These are phyloP conservation scores for Dipteronia dyeriana DNA, from an alignment of 345 rosid species.

Conservation along the genomic window DNA sequence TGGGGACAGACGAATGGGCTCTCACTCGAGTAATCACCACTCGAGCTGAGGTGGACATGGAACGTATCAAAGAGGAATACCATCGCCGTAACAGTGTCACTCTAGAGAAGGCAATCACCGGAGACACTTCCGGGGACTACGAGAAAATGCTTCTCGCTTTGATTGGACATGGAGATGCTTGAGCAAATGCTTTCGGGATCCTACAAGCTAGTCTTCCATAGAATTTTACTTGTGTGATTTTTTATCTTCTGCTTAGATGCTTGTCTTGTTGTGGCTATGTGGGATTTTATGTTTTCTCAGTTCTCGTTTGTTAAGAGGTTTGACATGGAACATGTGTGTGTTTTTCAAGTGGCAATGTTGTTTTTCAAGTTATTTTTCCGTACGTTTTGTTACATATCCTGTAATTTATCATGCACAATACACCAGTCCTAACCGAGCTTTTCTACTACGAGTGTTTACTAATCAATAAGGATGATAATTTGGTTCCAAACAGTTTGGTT, in stretches of 20 bases:
- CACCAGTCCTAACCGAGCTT: too few species aligned
- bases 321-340: background rate
- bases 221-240: slow-evolving; percentile 10
- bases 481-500: too few species aligned
- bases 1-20: slow-evolving; percentile 88
- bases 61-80: slow-evolving; percentile 76
- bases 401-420: too few species aligned
- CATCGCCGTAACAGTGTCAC: slow-evolving; percentile 71
- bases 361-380: background rate
- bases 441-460: too few species aligned
- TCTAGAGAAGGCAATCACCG: slow-evolving; percentile 67
- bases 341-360: background rate
- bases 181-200: slow-evolving; percentile 19
- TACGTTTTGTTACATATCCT: background rate
- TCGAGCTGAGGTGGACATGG: slow-evolving; percentile 85
- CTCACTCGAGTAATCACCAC: slow-evolving; percentile 76
- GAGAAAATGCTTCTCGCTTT: slow-evolving; percentile 74
- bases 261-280: background rate
- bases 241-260: slow-evolving; percentile 12
- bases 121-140: slow-evolving; percentile 82
- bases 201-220: background rate
- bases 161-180: slow-evolving; percentile 64
- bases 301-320: background rate
- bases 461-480: too few species aligned
- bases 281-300: background rate